Evolutionary conservation across 2,329 filamentous ascomycete species (phyloP).

Genomic region (Colletotrichum sp.): DNA sequence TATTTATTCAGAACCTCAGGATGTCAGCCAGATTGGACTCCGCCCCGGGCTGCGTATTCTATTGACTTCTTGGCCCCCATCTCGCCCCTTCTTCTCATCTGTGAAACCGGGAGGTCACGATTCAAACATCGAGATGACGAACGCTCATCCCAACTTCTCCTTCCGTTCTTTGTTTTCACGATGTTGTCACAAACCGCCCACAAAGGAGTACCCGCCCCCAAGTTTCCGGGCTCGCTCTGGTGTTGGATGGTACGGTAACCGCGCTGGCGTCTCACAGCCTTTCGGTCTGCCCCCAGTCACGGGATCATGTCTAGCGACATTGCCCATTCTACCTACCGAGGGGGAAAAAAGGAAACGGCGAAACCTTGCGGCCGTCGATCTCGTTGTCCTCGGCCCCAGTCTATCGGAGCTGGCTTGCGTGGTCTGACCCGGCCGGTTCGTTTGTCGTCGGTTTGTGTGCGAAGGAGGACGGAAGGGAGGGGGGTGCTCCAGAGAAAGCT

Average conservation of each 20-base stretch:
- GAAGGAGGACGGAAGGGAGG: neutral
- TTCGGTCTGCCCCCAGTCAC: neutral
- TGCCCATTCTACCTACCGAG: neutral
- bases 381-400: neutral
- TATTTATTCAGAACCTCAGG: neutral
- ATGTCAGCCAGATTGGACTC: neutral
- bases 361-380: neutral
- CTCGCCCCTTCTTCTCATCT: neutral
- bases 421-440: slow-evolving; percentile 12
- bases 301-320: neutral
- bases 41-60: neutral
- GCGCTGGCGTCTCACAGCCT: neutral
- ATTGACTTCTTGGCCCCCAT: slow-evolving; percentile 3
- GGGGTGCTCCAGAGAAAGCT: neutral
- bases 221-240: neutral
- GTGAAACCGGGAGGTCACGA: slow-evolving; percentile 3
- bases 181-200: neutral
- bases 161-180: neutral
- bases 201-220: slow-evolving; percentile 3
- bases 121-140: slow-evolving; percentile 4
- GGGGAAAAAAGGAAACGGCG: neutral
- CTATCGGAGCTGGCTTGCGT: slow-evolving; percentile 3
- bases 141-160: neutral
- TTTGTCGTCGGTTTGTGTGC: neutral
- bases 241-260: neutral